Evolutionary conservation across 305 asterid genomes (phyloP).

Genomic region (Solanum chacoense): DNA sequence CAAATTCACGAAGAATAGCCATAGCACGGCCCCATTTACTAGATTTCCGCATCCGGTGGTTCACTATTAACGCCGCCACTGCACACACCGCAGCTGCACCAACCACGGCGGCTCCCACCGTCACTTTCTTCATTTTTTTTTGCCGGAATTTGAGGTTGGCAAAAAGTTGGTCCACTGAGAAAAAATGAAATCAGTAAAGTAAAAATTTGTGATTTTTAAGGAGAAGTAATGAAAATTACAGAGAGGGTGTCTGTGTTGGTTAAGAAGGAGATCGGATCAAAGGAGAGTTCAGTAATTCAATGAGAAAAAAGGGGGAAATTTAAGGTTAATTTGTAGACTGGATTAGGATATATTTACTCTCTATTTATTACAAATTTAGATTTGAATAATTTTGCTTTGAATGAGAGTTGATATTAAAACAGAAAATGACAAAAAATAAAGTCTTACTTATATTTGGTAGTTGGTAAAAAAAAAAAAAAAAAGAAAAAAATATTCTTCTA

Average conservation of each 20-base stretch:
- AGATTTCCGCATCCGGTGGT: conserved; percentile 46
- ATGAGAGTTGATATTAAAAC: neutral
- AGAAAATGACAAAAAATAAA: neutral
- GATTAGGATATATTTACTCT: neutral
- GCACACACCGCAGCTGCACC: conserved; percentile 67
- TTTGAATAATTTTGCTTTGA: neutral
- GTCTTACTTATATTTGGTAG: neutral
- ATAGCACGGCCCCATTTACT: conserved; percentile 47
- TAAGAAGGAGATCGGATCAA: neutral
- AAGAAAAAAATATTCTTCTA: neutral
- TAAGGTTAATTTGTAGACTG: neutral
- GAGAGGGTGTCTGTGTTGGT: neutral
- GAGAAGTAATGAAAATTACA: neutral
- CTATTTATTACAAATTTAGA: neutral
- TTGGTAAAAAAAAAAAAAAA: neutral
- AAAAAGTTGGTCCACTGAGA: neutral
- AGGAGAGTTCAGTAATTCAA: neutral
- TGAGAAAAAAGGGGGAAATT: neutral
- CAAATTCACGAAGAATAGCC: conserved; percentile 55
- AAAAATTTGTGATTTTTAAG: neutral
- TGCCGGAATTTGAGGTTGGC: neutral
- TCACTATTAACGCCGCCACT: conserved; percentile 48
- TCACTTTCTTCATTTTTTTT: conserved; percentile 40
- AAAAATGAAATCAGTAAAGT: neutral
- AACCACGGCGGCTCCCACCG: conserved; percentile 56